Base-by-base conservation (phyloP, 163 green algal species). In the Scenedesmus sp. region DNA sequence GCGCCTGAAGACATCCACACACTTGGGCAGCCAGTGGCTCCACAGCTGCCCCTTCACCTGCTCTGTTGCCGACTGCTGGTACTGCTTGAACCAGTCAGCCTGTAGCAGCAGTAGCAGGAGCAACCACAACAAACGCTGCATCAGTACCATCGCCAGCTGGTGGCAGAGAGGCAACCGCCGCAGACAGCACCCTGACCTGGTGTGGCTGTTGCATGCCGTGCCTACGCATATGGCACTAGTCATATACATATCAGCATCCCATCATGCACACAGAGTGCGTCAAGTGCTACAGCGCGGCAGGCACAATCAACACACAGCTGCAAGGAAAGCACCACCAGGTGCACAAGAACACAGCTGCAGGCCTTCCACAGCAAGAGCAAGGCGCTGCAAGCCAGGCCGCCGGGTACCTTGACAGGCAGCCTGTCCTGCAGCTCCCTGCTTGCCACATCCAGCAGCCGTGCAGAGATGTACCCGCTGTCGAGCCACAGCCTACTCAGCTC, bases 11-110 rank as follows among this genome's bases (percentile, higher is more conserved):
- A 97, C 89, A 86, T 98, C 97, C 8, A 96, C 86, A 79, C 90
- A 95, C 89, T 97, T 97, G 7, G 95, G 95, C 64, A 97, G 92
- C 96, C 96, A 97, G 83, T 88, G 93, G 15, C 92, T 96, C 96
- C 96, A 98, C 62, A 98, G 94, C 89, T 96, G 92, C 10, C 82
- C 91, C 89, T 97, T 97, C 13, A 96, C 82, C 74, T 93, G 84
- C 93, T 98, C 96, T 57, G 81, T 92, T 16, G 88, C 88, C 2
- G 95, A 93, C n/a, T 93, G 87, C 95, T 98, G 96, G 88, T 96
- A 94, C 56, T 88, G 83, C 74, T 93, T 90, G 88, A 97, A 97
- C 3, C 85, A 93, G 1, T 96, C 93, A 5, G 91, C 90, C 93
- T 95, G 91, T 62, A 88, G 23, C 15, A 88, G 83, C 8, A 15